Percentiles rank a stretch among this genome's conserved stretches.
These are phyloP conservation scores for Pelargonium australe DNA, from an alignment of 441 rosid species.

Conservation along the genomic window DNA sequence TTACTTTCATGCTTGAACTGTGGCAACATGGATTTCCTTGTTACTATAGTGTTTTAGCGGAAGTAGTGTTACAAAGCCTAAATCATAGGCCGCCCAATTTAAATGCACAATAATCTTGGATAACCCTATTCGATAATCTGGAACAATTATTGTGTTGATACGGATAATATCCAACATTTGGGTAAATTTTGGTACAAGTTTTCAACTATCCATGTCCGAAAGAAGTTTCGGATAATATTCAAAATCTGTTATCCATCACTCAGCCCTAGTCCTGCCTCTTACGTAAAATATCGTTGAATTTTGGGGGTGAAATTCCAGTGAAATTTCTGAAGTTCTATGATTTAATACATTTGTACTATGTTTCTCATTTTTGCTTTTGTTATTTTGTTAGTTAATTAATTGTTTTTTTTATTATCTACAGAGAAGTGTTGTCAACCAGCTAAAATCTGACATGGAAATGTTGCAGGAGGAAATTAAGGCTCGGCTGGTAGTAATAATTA, in stretches of 20 bases:
- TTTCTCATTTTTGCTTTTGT: slow-evolving; percentile 7
- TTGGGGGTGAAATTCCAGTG: neutral
- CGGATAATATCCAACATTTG: too few species aligned
- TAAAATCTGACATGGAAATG: slow-evolving; percentile 78
- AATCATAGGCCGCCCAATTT: too few species aligned
- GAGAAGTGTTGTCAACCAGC: slow-evolving; percentile 88
- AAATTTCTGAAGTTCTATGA: slow-evolving; percentile 1
- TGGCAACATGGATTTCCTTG: neutral
- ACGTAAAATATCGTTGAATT: neutral
- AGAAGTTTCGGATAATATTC: too few species aligned
- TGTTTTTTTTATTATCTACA: slow-evolving; percentile 19
- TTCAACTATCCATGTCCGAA: too few species aligned
- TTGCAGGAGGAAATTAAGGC: slow-evolving; percentile 75
- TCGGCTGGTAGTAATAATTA: slow-evolving; percentile 57
- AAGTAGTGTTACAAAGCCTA: too few species aligned
- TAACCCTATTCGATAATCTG: too few species aligned
- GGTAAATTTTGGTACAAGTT: too few species aligned
- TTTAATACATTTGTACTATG: neutral
- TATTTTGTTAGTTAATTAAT: slow-evolving; percentile 9
- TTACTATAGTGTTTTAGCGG: neutral
- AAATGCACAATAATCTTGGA: too few species aligned
- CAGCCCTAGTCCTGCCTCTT: too few species aligned
- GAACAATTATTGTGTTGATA: too few species aligned
- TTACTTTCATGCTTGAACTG: neutral
- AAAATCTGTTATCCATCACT: too few species aligned